Conservation (phyloP, 495 filamentous ascomycete species). For the Penicillium turbatum region DNA sequence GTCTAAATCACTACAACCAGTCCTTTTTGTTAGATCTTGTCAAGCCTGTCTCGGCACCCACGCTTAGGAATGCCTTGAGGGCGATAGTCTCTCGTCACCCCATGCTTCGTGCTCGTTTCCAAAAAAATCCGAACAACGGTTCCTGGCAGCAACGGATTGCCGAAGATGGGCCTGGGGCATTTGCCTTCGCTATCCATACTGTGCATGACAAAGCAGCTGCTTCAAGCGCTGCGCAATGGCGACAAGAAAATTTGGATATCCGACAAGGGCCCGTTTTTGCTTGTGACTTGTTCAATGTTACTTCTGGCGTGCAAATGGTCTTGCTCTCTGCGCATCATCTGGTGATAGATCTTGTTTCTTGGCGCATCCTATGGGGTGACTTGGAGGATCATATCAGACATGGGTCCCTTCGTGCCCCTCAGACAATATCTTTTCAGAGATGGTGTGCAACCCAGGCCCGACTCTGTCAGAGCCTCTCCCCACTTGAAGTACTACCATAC, state of each 20-base stretch:
- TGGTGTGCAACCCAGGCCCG: not conserved
- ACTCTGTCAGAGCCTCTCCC: not conserved
- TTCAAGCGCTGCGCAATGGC: not conserved
- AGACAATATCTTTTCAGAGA: not conserved
- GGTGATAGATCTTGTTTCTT: not conserved
- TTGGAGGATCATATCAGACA: not conserved
- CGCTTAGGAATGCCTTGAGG: not conserved
- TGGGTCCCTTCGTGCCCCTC: not conserved
- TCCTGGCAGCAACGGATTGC: not conserved
- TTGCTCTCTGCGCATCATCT: not conserved
- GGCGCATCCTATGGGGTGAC: not conserved
- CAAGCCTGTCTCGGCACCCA: not conserved
- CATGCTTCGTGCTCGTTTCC: not conserved
- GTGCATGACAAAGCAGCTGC: not conserved
- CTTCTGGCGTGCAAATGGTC: not conserved
- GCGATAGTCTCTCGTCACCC: not conserved
- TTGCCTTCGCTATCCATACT: not conserved
- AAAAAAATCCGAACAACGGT: not conserved
- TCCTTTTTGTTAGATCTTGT: not conserved
- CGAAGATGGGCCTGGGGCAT: not conserved
- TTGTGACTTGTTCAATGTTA: not conserved
- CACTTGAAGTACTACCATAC: not conserved
- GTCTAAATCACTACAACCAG: not conserved
- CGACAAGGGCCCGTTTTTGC: not conserved
- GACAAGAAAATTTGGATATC: not conserved